A percentile compares a stretch with the other conserved stretches of the same genome.
Evolutionary conservation across 2,329 filamentous ascomycete species (phyloP).

Genomic region (Bisporella sp.): DNA sequence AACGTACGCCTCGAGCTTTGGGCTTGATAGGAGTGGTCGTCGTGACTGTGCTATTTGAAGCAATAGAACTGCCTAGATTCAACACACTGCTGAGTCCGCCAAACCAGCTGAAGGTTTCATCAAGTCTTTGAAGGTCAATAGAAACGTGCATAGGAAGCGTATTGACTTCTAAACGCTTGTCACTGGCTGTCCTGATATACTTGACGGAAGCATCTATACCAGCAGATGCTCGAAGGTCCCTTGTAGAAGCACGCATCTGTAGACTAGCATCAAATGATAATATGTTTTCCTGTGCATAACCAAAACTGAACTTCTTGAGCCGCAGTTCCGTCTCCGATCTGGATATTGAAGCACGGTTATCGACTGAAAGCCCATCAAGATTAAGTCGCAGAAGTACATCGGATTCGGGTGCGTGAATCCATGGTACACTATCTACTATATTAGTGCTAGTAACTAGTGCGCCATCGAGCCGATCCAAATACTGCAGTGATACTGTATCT

Average conservation of each 20-base stretch:
- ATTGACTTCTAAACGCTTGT: constrained; percentile 53
- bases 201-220: constrained; percentile 53
- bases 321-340: constrained; percentile 20
- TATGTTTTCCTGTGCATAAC: constrained; percentile 56
- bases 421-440: constrained; percentile 2
- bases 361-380: constrained; percentile 21
- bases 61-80: constrained; percentile 79
- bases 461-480: constrained; percentile 26
- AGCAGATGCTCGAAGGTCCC: constrained; percentile 48
- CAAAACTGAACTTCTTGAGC: constrained; percentile 53
- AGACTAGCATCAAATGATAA: constrained; percentile 53
- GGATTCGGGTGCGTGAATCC: constrained; percentile 4
- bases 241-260: constrained; percentile 52
- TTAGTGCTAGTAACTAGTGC: constrained; percentile 9
- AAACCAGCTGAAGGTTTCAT: constrained; percentile 83
- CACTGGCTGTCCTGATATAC: constrained; percentile 37
- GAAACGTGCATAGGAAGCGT: constrained; percentile 72
- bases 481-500: constrained; percentile 23
- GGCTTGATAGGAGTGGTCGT: constrained; percentile 29
- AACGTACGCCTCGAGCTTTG: constrained; percentile 52
- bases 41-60: constrained; percentile 57
- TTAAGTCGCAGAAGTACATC: constrained; percentile 24
- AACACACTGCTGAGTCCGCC: constrained; percentile 88
- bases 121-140: constrained; percentile 72
- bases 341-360: constrained; percentile 8